Percentiles rank a stretch among this genome's conserved stretches.
Evolutionary conservation across 371 early-diverging fungal genomes (phyloP).

Genomic region (Mortierella sp.): DNA sequence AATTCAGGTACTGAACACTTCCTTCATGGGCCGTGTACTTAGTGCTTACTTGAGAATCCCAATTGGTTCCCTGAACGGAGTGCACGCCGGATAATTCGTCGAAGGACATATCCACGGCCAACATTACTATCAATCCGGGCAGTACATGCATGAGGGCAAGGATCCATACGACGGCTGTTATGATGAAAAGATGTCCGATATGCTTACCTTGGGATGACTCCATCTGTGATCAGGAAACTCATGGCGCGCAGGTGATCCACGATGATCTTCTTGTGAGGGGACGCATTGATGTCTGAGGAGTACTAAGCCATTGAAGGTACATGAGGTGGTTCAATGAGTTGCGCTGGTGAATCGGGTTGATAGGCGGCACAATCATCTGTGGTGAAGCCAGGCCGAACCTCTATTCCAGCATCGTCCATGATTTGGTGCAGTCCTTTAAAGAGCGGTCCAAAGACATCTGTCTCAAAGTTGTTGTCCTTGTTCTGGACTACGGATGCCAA

Average conservation of each 20-base stretch:
- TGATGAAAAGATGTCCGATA: neutral
- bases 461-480: constrained; percentile 77
- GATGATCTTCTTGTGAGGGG: constrained; percentile 71
- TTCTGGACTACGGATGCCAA: constrained; percentile 69
- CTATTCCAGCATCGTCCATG: constrained; percentile 53
- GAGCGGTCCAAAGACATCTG: constrained; percentile 69
- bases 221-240: constrained; percentile 80
- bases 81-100: constrained; percentile 82
- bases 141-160: no score
- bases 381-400: no score
- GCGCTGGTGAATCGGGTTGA: no score
- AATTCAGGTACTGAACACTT: neutral
- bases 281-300: constrained; percentile 36
- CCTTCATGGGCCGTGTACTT: neutral
- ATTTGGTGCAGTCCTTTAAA: constrained; percentile 59
- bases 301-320: constrained; percentile 12
- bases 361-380: no score
- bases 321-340: no score
- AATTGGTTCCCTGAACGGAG: constrained; percentile 76
- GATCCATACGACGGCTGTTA: no score
- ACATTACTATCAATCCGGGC: constrained; percentile 58
- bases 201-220: constrained; percentile 75
- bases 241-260: constrained; percentile 82
- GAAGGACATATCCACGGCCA: constrained; percentile 82
- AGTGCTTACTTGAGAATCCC: constrained; percentile 63